Conservation (phyloP, 2,329 filamentous ascomycete genomes). For the Didymosphaeria variabile region DNA sequence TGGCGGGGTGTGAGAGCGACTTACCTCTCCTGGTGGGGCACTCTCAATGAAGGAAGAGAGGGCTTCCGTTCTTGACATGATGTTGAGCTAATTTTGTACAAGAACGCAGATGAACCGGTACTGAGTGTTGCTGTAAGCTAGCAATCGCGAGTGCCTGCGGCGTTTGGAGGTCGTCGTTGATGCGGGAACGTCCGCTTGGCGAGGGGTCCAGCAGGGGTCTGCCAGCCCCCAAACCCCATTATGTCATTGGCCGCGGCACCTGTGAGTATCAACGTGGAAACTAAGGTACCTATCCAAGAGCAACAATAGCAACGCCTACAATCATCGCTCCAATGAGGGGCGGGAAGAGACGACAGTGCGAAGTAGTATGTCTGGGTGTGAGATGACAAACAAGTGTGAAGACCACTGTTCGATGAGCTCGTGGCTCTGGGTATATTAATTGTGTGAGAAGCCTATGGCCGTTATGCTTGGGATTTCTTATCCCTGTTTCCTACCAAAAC, state of each 20-base stretch:
- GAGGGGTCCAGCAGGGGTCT: slow-evolving; percentile 19
- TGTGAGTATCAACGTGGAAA: neutral
- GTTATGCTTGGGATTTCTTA: neutral
- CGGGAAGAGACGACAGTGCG: too few relatives aligned
- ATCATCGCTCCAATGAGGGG: too few relatives aligned
- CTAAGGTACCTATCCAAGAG: too few relatives aligned
- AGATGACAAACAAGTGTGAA: neutral
- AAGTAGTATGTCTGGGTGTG: neutral
- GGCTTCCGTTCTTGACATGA: slow-evolving; percentile 50
- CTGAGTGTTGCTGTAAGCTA: neutral
- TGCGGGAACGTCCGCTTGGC: slow-evolving; percentile 25
- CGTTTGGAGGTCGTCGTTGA: slow-evolving; percentile 16
- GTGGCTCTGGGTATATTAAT: neutral
- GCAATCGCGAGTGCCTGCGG: slow-evolving; percentile 5
- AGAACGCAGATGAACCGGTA: neutral
- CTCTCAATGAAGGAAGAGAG: slow-evolving; percentile 86
- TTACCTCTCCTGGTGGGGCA: slow-evolving; percentile 94
- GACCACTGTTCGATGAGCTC: neutral
- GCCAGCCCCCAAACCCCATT: slow-evolving; percentile 8
- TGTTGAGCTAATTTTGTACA: slow-evolving; percentile 15
- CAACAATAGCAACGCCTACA: too few relatives aligned
- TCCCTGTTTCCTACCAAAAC: slow-evolving; percentile 26
- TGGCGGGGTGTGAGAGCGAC: slow-evolving; percentile 34
- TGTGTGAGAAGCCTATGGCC: slow-evolving; percentile 12
- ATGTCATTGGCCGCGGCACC: slow-evolving; percentile 13